phyloP scores from a whole-genome alignment of 1,284 basidiomycete genomes.

The Thelephora terrestris region DNA sequence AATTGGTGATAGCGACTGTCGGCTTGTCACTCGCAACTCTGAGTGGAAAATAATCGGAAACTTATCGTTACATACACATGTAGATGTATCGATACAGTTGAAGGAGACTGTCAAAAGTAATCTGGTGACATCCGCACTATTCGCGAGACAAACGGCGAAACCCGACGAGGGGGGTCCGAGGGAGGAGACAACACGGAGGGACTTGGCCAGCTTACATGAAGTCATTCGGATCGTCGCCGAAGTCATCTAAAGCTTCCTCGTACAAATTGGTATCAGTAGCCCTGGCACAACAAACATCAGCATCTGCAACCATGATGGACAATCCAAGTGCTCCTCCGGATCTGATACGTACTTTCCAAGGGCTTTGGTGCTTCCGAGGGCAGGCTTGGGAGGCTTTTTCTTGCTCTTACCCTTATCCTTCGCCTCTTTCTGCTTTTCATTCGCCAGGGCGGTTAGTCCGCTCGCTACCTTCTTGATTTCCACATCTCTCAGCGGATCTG shows the following conservation, averaged over 20 bases:
- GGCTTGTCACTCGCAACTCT: no score
- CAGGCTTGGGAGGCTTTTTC: conserved; percentile 63
- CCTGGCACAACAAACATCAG: conserved; percentile 27
- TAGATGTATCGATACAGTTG: no score
- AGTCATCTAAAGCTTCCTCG: conserved; percentile 81
- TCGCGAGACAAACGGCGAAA: no score
- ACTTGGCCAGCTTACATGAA: conserved; percentile 60
- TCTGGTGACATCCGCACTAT: no score
- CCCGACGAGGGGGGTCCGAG: no score
- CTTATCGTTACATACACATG: no score
- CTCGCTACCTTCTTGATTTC: conserved; percentile 84
- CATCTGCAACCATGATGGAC: background rate
- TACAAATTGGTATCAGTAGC: conserved; percentile 74
- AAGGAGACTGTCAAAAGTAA: no score
- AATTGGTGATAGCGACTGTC: no score
- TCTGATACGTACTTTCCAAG: conserved; percentile 41
- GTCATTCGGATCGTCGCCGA: conserved; percentile 56
- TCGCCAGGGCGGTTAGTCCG: conserved; percentile 74
- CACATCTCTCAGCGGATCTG: conserved; percentile 70
- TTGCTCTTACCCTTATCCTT: conserved; percentile 83
- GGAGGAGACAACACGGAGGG: no score
- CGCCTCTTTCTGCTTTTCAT: conserved; percentile 89
- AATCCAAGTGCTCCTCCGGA: background rate
- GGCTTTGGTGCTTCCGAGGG: conserved; percentile 61
- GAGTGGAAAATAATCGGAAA: no score